Base-by-base conservation (phyloP, 331 rosid genomes). In the Rhamnella rubrinervis region DNA sequence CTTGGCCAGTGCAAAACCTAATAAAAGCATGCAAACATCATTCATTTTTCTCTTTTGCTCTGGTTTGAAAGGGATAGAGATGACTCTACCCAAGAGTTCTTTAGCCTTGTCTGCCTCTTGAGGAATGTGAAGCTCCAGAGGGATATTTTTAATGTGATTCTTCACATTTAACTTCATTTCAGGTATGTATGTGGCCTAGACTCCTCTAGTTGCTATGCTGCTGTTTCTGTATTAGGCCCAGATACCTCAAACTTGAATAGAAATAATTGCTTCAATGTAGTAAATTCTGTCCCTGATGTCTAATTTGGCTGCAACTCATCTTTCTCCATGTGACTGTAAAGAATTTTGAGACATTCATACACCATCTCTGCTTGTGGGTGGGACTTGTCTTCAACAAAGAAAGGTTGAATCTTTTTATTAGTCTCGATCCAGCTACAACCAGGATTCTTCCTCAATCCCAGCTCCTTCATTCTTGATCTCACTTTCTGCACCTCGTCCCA, bases 341-440 rank as follows among this genome's bases (percentile, higher is more conserved):
- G 88, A 80, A 64, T 71, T 61, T 59, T 59, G 72, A 92, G 88
- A 66, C 92, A 89, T 35, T 66, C 84, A 66, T 77, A 73, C 10
- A 85, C 76, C 67, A 67, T 72, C 39, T 85, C 90, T 4, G 77
- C 70, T 47, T 71, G 83, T 80, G 81, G 73, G 65, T 81, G 80
- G 67, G 86, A 86, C 59, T 86, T 68, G 76, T 88, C 96, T 68
- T 80, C 84, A 21, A 77, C 85, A 80, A 88, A 91, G 68, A 91
- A 91, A 38, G 88, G 77, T 4, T 76, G 85, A 58, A 86, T 87
- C 73, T 66, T 85, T 61, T 80, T 72, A 78, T 87, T 74, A 78
- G 85, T 81, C 82, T 89, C 96, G 55, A 85, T 87, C 96, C 97
- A 92, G 68, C 97, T 89, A 76, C 91, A 92, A 55, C 96, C 93